Evolutionary conservation across 441 rosid species (phyloP).

Genomic region (Geranium incanum): DNA sequence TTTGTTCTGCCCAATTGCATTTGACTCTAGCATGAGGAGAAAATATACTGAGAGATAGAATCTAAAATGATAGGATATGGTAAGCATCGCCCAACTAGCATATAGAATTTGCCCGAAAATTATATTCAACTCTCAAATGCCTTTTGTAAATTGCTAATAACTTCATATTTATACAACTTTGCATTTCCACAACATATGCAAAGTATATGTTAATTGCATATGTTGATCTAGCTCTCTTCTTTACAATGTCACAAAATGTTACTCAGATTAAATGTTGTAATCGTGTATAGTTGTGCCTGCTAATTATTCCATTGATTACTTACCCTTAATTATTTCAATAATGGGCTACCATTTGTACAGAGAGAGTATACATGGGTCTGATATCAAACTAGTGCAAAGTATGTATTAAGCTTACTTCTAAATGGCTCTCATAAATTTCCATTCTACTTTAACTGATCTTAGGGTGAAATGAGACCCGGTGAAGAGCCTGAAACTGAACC

Average conservation of each 20-base stretch:
- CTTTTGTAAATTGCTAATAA: not conserved
- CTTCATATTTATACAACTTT: not conserved
- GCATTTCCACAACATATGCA: not conserved
- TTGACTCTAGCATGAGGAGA: not conserved
- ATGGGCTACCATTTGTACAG: not conserved
- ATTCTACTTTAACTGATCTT: conserved; percentile 17
- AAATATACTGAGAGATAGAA: not conserved
- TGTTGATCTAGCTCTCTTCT: not conserved
- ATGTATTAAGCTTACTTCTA: not conserved
- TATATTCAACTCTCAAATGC: not conserved
- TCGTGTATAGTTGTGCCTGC: not conserved
- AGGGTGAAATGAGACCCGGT: conserved; percentile 32
- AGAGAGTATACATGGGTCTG: not conserved
- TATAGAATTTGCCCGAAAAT: not conserved
- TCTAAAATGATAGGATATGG: conserved; percentile 1
- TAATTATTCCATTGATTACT: not conserved
- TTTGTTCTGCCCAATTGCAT: conserved; percentile 5
- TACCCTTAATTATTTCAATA: not conserved
- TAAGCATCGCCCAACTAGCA: not conserved
- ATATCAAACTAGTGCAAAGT: not conserved
- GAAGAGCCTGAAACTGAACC: conserved; percentile 52
- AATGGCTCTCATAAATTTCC: conserved; percentile 1
- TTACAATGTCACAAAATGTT: not conserved
- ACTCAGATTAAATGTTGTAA: not conserved
- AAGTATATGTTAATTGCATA: no score